Conservation (phyloP, 176 grass and related monocot species). For the Zoysia japonica region DNA sequence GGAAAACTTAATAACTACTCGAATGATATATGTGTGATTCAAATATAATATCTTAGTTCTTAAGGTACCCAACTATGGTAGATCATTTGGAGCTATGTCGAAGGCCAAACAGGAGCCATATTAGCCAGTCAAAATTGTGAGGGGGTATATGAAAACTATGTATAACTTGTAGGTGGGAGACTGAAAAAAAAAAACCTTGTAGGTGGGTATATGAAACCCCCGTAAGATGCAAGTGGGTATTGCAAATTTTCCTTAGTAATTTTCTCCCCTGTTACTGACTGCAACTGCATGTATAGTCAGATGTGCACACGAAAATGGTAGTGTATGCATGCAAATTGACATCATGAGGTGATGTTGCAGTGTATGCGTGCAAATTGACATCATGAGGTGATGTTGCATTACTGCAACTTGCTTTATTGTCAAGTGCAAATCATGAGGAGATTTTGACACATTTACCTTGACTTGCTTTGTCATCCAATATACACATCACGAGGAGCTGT, state of each 20-base stretch:
- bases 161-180: too few relatives aligned
- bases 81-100: too few relatives aligned
- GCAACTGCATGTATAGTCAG: background rate
- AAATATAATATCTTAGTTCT: too few relatives aligned
- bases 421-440: background rate
- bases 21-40: too few relatives aligned
- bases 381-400: background rate
- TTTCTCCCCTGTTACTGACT: background rate
- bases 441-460: conserved; percentile 17
- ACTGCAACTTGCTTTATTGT: background rate
- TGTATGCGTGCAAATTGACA: background rate
- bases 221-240: too few relatives aligned
- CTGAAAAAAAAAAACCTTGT: too few relatives aligned
- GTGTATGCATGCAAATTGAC: background rate
- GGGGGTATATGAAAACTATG: too few relatives aligned
- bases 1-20: too few relatives aligned
- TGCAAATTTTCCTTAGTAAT: background rate
- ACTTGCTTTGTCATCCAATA: background rate
- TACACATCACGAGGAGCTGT: background rate
- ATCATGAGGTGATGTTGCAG: background rate
- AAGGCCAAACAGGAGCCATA: too few relatives aligned
- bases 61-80: too few relatives aligned
- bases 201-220: too few relatives aligned
- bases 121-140: too few relatives aligned
- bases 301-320: conserved; percentile 20